phyloP scores from a whole-genome alignment of 352 stramenopile genomes.

The Hyaloperonospora brassicae region DNA sequence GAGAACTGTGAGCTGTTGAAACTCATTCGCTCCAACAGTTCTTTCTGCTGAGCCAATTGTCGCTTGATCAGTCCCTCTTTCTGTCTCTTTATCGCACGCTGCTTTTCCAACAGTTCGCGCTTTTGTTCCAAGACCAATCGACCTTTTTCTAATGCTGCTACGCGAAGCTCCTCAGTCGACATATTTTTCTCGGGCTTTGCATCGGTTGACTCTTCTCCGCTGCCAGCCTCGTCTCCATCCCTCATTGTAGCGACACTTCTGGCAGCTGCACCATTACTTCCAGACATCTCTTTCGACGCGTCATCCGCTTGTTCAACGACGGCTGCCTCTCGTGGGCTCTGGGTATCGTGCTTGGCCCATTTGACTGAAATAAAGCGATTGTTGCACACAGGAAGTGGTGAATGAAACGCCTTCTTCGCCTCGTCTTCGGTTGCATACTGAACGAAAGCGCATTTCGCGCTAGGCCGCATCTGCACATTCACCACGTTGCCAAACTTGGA shows the following conservation, averaged over 20 bases:
- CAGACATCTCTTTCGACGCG: constrained; percentile 25
- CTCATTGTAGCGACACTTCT: constrained; percentile 7
- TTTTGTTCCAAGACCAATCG: constrained; percentile 80
- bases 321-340: constrained; percentile 50
- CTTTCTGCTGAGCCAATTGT: constrained; percentile 73
- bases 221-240: constrained; percentile 12
- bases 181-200: constrained; percentile 42
- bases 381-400: constrained; percentile 82
- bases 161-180: constrained; percentile 64
- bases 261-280: constrained; percentile 15
- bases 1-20: constrained; percentile 64
- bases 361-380: constrained; percentile 87
- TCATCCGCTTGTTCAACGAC: constrained; percentile 30
- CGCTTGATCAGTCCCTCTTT: constrained; percentile 77
- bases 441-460: constrained; percentile 74
- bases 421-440: constrained; percentile 79
- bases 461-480: constrained; percentile 84
- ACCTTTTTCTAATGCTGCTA: constrained; percentile 68
- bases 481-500: constrained; percentile 85
- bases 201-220: constrained; percentile 14
- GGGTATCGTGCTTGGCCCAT: constrained; percentile 76
- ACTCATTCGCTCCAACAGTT: constrained; percentile 76
- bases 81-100: constrained; percentile 75
- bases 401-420: constrained; percentile 82
- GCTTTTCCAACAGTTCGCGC: constrained; percentile 79